Percentiles rank a stretch among this genome's conserved stretches.
Evolutionary conservation across 164 flowering plant genomes (phyloP).

Genomic region (Buxus sempervirens): DNA sequence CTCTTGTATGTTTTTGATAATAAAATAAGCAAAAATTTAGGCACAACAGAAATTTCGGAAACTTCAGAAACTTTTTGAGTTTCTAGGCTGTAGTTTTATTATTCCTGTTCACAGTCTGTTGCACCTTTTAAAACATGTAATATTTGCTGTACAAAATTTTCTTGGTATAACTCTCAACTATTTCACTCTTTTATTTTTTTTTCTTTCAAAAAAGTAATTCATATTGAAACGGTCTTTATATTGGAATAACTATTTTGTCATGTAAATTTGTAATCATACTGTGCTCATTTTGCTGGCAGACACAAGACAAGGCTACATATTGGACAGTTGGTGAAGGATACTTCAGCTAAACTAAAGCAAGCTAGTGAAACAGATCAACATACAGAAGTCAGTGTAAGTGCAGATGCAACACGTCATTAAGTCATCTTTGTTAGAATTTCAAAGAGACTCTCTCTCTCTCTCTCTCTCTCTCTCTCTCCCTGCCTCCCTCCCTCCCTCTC

Average conservation of each 20-base stretch:
- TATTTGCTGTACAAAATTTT: too few relatives aligned
- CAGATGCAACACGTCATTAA: not conserved
- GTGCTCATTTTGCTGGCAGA: slow-evolving; percentile 22
- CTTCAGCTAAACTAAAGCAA: slow-evolving; percentile 60
- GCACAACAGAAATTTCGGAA: too few relatives aligned
- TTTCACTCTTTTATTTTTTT: not conserved
- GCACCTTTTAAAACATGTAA: too few relatives aligned
- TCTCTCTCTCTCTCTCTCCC: too few relatives aligned
- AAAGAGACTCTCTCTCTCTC: not conserved
- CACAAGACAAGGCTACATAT: slow-evolving; percentile 62
- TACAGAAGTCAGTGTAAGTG: slow-evolving; percentile 55
- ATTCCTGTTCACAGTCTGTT: too few relatives aligned
- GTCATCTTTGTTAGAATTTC: too few relatives aligned
- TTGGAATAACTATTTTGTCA: not conserved
- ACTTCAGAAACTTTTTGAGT: too few relatives aligned
- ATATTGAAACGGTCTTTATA: not conserved
- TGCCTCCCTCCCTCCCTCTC: too few relatives aligned
- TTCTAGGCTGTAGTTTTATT: too few relatives aligned
- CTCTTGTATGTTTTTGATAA: too few relatives aligned
- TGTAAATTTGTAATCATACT: not conserved
- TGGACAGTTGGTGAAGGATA: slow-evolving; percentile 60
- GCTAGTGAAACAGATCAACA: slow-evolving; percentile 63
- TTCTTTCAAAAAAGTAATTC: not conserved
- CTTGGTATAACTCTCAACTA: too few relatives aligned
- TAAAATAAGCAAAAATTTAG: too few relatives aligned